Percentiles rank a stretch among this genome's conserved stretches.
phyloP scores from a whole-genome alignment of 352 stramenopile genomes.

The Pythium chondricola region DNA sequence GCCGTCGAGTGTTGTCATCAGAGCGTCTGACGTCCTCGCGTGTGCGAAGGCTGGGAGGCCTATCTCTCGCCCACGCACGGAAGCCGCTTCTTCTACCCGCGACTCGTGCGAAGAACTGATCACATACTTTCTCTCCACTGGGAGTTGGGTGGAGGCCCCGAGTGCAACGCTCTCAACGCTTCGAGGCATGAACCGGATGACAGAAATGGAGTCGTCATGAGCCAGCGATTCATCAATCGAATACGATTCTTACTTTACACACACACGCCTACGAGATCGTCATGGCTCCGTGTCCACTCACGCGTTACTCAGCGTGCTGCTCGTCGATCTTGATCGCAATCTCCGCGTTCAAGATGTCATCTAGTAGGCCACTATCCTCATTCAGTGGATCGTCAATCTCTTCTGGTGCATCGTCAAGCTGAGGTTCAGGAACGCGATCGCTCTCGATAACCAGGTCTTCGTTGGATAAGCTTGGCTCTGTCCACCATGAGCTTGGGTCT shows the following conservation, averaged over 20 bases:
- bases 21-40: conserved; percentile 16
- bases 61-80: not conserved
- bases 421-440: too few relatives aligned
- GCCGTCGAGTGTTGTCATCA: conserved; percentile 10
- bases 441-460: too few relatives aligned
- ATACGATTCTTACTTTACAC: too few relatives aligned
- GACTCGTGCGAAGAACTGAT: conserved; percentile 16
- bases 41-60: conserved; percentile 6
- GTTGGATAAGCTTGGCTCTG: too few relatives aligned
- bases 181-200: not conserved
- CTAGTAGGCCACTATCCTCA: conserved; percentile 30
- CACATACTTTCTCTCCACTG: conserved; percentile 5
- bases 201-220: too few relatives aligned
- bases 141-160: not conserved
- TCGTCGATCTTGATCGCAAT: conserved; percentile 26
- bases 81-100: not conserved
- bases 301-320: not conserved
- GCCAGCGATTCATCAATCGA: too few relatives aligned
- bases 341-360: conserved; percentile 50
- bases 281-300: too few relatives aligned
- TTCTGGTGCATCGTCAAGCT: conserved; percentile 17
- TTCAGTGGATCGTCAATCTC: conserved; percentile 1
- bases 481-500: too few relatives aligned
- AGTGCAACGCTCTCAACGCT: not conserved
- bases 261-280: too few relatives aligned